phyloP scores from a whole-genome alignment of 2,329 filamentous ascomycete species.

The Botrytis hyacinthi region DNA sequence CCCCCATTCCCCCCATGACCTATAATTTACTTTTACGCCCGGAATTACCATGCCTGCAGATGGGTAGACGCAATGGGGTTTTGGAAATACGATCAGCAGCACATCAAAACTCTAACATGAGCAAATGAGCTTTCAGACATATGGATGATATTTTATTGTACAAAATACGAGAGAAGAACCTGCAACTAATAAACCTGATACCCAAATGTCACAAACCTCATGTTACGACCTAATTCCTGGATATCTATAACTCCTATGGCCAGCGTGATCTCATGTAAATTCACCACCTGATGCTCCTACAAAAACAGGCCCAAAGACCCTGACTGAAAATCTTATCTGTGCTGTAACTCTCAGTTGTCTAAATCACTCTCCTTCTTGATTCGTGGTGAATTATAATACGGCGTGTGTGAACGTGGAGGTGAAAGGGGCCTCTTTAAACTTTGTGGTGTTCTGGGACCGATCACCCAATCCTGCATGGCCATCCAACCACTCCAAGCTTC shows the following conservation, averaged over 20 bases:
- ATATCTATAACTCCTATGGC: constrained; percentile 6
- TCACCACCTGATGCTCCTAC: background rate
- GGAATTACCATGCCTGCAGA: background rate
- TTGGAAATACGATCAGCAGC: background rate
- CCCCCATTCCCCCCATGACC: background rate
- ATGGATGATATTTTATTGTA: background rate
- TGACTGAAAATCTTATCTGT: background rate
- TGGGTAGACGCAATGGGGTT: background rate
- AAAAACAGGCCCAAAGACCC: background rate
- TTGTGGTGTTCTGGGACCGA: constrained; percentile 59
- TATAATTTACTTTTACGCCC: background rate
- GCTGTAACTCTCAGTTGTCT: background rate
- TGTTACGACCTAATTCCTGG: background rate
- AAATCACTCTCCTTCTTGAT: constrained; percentile 12
- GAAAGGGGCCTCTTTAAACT: background rate
- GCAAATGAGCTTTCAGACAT: background rate
- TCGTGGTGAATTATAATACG: constrained; percentile 4
- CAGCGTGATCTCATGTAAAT: background rate
- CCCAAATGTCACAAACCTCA: background rate
- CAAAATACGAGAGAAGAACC: background rate
- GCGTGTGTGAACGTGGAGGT: background rate
- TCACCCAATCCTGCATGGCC: constrained; percentile 97
- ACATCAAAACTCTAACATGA: background rate
- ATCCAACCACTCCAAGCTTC: constrained; percentile 91
- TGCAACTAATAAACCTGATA: background rate